phyloP scores from a whole-genome alignment of 441 rosid species.

The Arabidopsis hybrid region DNA sequence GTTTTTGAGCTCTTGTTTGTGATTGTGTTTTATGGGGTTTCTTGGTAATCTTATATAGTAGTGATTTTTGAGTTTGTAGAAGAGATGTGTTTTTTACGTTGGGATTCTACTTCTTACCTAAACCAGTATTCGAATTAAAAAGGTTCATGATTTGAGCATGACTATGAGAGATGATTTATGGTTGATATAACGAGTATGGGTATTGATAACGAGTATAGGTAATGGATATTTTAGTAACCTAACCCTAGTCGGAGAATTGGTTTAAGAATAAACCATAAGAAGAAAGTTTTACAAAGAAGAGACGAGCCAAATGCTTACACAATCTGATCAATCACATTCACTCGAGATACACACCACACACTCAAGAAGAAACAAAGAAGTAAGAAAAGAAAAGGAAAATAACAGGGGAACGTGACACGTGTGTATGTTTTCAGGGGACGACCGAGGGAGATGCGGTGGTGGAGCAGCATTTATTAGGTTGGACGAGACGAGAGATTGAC shows the following conservation, averaged over 20 bases:
- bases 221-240: neutral
- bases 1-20: constrained; percentile 23
- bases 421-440: neutral
- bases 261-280: constrained; percentile 3
- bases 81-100: constrained; percentile 38
- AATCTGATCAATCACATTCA: constrained; percentile 24
- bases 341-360: constrained; percentile 18
- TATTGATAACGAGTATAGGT: too few relatives aligned
- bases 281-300: constrained; percentile 14
- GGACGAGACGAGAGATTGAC: constrained; percentile 54
- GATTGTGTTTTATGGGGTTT: constrained; percentile 12
- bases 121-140: neutral
- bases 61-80: constrained; percentile 6
- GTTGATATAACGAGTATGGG: too few relatives aligned
- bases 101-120: constrained; percentile 45
- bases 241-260: neutral
- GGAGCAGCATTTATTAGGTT: constrained; percentile 17
- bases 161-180: constrained; percentile 1
- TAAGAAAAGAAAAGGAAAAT: neutral
- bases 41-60: constrained; percentile 17
- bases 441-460: constrained; percentile 20
- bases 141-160: constrained; percentile 42
- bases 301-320: constrained; percentile 26
- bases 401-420: constrained; percentile 14
- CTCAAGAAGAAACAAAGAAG: constrained; percentile 33